phyloP scores from a whole-genome alignment of 371 early-diverging fungal species.

The Cladochytrium tenue region DNA sequence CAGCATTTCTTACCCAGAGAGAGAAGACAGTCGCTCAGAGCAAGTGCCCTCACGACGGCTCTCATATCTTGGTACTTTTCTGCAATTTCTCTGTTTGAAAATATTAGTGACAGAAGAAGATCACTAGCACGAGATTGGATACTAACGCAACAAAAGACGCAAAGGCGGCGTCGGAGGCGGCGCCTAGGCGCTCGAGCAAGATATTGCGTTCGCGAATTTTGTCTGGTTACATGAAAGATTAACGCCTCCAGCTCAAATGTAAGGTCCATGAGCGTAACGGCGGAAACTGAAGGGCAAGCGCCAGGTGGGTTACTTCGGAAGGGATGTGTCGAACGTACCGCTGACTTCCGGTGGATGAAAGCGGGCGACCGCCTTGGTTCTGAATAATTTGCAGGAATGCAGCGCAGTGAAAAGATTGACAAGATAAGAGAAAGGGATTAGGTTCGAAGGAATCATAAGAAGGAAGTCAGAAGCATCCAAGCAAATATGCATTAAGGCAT shows the following conservation, averaged over 20 bases:
- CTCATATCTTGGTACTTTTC: conserved; percentile 66
- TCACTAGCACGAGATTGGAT: no score
- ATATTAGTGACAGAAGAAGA: no score
- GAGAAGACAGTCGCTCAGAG: conserved; percentile 74
- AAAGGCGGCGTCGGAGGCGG: conserved; percentile 65
- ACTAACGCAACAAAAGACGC: conserved; percentile 46
- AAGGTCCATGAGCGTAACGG: no score
- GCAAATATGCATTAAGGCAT: no score
- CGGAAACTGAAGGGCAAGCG: no score
- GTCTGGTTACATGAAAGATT: conserved; percentile 13
- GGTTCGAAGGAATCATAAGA: no score
- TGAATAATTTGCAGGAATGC: no score
- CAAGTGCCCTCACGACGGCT: conserved; percentile 62
- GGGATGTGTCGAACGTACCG: conserved; percentile 36
- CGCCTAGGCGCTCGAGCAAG: conserved; percentile 64
- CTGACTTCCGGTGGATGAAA: conserved; percentile 77
- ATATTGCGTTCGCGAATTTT: conserved; percentile 71
- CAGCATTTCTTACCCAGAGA: conserved; percentile 48
- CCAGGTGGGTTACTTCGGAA: no score
- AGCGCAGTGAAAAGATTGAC: no score
- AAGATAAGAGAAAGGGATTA: no score
- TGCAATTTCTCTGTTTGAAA: conserved; percentile 52
- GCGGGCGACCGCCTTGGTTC: conserved; percentile 76
- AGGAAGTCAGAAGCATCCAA: no score
- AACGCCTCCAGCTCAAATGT: not conserved